These are phyloP conservation scores for Pisolithus microcarpus DNA, from an alignment of 768 basidiomycete genomes.

Conservation along the genomic window DNA sequence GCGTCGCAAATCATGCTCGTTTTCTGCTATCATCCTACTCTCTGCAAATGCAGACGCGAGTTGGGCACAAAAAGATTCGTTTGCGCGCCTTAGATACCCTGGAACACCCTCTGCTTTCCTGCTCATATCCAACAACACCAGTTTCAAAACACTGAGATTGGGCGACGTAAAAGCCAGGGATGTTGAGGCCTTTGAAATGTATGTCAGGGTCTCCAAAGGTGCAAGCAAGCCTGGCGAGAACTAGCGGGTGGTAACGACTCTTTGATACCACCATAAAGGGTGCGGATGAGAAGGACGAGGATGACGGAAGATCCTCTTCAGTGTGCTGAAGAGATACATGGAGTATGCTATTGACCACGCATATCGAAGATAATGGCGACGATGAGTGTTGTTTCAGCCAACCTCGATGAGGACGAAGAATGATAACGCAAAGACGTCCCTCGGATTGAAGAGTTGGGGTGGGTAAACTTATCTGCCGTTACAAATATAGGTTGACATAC, in stretches of 20 bases:
- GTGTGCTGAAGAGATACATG: constrained; percentile 35
- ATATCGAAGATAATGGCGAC: constrained; percentile 29
- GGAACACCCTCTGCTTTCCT: constrained; percentile 20
- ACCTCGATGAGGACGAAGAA: constrained; percentile 23
- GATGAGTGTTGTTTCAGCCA: constrained; percentile 16
- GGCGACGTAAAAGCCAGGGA: constrained; percentile 63
- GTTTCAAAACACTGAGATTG: constrained; percentile 62
- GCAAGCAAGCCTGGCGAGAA: constrained; percentile 59
- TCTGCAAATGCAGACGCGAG: too few relatives aligned
- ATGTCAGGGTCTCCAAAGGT: constrained; percentile 72
- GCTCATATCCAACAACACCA: constrained; percentile 48
- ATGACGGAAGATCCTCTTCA: constrained; percentile 28
- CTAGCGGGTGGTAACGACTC: constrained; percentile 66
- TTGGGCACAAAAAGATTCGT: too few relatives aligned
- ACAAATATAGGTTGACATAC: constrained; percentile 86
- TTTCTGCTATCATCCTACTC: background rate
- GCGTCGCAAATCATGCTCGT: constrained; percentile 1
- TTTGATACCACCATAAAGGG: constrained; percentile 27
- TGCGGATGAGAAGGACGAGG: constrained; percentile 19
- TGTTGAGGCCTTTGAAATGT: constrained; percentile 67
- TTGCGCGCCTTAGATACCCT: constrained; percentile 12
- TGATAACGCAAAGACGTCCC: constrained; percentile 30
- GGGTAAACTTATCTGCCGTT: constrained; percentile 72
- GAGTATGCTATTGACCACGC: constrained; percentile 50
- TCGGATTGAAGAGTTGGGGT: constrained; percentile 57